Evolutionary conservation across 2,329 filamentous ascomycete species (phyloP).

Genomic region (Verticillium tricorpus): DNA sequence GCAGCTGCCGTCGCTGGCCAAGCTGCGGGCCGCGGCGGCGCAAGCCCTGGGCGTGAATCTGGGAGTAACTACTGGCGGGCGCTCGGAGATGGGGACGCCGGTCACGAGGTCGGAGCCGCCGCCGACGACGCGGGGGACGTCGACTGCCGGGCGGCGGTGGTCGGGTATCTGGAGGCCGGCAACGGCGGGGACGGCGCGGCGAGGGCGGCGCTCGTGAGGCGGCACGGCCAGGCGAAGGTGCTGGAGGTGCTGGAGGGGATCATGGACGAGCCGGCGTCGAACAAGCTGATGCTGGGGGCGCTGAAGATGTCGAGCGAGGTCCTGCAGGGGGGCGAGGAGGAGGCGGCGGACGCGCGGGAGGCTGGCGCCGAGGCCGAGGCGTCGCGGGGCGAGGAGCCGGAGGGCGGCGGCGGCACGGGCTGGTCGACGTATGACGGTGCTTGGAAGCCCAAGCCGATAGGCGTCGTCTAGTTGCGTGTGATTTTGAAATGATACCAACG

Average conservation of each 20-base stretch:
- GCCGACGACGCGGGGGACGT: background rate
- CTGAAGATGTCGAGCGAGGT: constrained; percentile 39
- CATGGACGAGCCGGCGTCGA: constrained; percentile 34
- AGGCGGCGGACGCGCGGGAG: constrained; percentile 18
- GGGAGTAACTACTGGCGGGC: constrained; percentile 82
- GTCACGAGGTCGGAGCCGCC: background rate
- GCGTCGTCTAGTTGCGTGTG: constrained; percentile 36
- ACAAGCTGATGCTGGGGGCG: constrained; percentile 37
- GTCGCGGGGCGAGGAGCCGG: background rate
- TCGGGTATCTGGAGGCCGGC: constrained; percentile 33
- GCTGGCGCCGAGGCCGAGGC: constrained; percentile 8
- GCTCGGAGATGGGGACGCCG: constrained; percentile 25
- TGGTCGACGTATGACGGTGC: constrained; percentile 48
- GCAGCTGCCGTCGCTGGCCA: constrained; percentile 70
- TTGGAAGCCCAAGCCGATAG: constrained; percentile 57
- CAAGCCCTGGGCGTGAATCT: constrained; percentile 78
- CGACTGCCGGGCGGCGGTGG: constrained; percentile 29
- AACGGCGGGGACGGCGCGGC: constrained; percentile 14
- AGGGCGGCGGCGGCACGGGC: constrained; percentile 19
- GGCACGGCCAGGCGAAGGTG: constrained; percentile 31
- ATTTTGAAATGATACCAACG: background rate
- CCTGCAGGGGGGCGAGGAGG: constrained; percentile 19
- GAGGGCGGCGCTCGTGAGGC: constrained; percentile 25
- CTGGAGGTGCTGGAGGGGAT: constrained; percentile 33
- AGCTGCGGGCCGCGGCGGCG: constrained; percentile 64